Conservation (phyloP, 805 yeast genomes). For the Scheffersomyces spartinae region DNA sequence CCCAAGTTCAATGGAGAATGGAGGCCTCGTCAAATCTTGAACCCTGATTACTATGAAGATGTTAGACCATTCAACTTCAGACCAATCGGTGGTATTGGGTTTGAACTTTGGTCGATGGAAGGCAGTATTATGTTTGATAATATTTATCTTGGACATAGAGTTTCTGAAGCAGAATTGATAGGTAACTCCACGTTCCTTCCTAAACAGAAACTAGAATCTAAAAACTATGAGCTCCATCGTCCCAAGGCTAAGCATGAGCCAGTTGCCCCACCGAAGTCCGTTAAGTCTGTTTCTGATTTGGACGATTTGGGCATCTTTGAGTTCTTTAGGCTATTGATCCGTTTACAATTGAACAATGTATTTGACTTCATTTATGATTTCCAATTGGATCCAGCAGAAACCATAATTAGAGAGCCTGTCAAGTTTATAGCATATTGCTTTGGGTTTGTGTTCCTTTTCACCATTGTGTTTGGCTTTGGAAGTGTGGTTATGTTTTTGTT, state of each 20-base stretch:
- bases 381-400: slow-evolving; percentile 30
- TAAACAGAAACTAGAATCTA: slow-evolving; percentile 41
- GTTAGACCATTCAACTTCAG: slow-evolving; percentile 45
- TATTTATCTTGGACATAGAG: slow-evolving; percentile 73
- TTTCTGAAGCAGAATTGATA: slow-evolving; percentile 72
- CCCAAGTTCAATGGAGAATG: slow-evolving; percentile 76
- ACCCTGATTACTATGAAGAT: slow-evolving; percentile 61
- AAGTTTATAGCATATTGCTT: slow-evolving; percentile 39
- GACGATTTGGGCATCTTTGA: slow-evolving; percentile 5
- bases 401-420: slow-evolving; percentile 35
- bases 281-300: slow-evolving; percentile 7
- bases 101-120: slow-evolving; percentile 86
- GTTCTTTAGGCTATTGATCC: slow-evolving; percentile 10
- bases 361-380: slow-evolving; percentile 27
- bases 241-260: slow-evolving; percentile 34
- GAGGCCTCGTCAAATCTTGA: slow-evolving; percentile 53
- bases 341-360: slow-evolving; percentile 13
- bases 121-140: slow-evolving; percentile 67
- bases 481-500: slow-evolving; percentile 22
- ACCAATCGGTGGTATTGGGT: slow-evolving; percentile 71
- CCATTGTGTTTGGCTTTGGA: slow-evolving; percentile 31
- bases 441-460: slow-evolving; percentile 25
- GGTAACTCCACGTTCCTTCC: slow-evolving; percentile 67
- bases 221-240: slow-evolving; percentile 24
- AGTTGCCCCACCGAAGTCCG: slow-evolving; percentile 29